Evolutionary conservation across 148 eudicot species (phyloP).

Genomic region (Fallopia convolvulus): DNA sequence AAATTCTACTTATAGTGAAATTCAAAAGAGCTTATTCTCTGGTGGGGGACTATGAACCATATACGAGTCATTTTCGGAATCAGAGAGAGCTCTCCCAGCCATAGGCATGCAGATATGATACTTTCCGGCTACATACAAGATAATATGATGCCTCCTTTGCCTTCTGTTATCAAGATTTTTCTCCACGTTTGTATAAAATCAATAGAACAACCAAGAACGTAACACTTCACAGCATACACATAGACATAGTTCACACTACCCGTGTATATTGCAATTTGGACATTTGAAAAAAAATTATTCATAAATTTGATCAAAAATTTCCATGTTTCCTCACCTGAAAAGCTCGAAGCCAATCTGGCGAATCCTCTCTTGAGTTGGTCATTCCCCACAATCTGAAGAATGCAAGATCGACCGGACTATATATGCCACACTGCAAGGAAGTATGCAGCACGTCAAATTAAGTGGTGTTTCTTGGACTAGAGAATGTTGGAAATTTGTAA

Average conservation of each 20-base stretch:
- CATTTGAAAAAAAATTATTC: no score
- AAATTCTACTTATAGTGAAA: background rate
- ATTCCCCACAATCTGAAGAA: slow-evolving; percentile 1
- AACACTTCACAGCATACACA: background rate
- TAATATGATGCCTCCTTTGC: background rate
- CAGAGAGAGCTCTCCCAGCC: background rate
- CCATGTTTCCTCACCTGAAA: slow-evolving; percentile 35
- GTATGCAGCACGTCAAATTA: background rate
- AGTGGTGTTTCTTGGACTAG: background rate
- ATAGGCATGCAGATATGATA: background rate
- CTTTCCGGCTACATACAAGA: background rate
- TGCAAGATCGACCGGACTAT: background rate
- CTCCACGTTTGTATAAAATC: background rate
- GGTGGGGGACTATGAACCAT: background rate
- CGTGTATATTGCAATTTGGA: no score
- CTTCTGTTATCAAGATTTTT: background rate
- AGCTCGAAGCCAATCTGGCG: slow-evolving; percentile 70
- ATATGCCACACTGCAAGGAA: background rate
- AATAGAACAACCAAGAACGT: background rate
- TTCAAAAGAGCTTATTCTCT: background rate
- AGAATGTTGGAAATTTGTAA: background rate
- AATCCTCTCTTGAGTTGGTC: slow-evolving; percentile 43
- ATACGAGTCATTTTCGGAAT: background rate
- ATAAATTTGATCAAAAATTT: background rate
- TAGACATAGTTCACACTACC: background rate